These are phyloP conservation scores for Trichopus zeylanicus DNA, from an alignment of 116 monocot genomes.

Conservation along the genomic window DNA sequence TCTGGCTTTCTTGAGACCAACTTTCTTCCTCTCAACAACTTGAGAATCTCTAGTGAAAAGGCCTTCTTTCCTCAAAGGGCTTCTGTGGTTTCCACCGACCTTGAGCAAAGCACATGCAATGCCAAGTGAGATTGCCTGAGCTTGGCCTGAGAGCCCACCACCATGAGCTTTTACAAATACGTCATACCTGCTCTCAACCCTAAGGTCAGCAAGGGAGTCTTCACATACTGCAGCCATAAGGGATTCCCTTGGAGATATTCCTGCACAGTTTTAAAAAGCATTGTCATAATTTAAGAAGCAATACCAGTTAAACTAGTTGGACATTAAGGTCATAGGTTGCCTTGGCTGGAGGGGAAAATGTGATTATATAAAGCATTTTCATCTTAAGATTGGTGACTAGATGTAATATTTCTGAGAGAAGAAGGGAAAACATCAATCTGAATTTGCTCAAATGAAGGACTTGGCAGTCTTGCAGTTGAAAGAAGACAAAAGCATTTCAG, in stretches of 20 bases:
- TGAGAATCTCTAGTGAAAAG: constrained; percentile 84
- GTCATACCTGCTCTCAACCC: constrained; percentile 80
- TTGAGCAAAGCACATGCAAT: constrained; percentile 86
- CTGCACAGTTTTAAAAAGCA: constrained; percentile 16
- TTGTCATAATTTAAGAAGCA: too few species aligned
- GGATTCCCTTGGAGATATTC: constrained; percentile 94
- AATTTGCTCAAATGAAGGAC: too few species aligned
- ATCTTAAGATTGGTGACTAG: too few species aligned
- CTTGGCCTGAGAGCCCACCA: constrained; percentile 88
- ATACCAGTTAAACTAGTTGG: too few species aligned
- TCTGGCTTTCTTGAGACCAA: constrained; percentile 86
- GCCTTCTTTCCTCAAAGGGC: constrained; percentile 63
- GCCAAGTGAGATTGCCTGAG: constrained; percentile 88
- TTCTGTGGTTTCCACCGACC: constrained; percentile 68
- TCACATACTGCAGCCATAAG: constrained; percentile 73
- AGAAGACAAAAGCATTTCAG: too few species aligned
- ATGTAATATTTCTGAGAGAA: too few species aligned
- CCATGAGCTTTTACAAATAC: constrained; percentile 93
- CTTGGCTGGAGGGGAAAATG: too few species aligned
- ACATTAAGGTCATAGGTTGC: too few species aligned
- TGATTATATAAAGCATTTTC: too few species aligned
- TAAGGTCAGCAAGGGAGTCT: constrained; percentile 58
- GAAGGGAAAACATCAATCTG: too few species aligned
- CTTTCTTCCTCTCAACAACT: constrained; percentile 94
- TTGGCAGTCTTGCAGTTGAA: too few species aligned